Evolutionary conservation across 306 rosid genomes (phyloP).

Genomic region (Styphnolobium japonicum): DNA sequence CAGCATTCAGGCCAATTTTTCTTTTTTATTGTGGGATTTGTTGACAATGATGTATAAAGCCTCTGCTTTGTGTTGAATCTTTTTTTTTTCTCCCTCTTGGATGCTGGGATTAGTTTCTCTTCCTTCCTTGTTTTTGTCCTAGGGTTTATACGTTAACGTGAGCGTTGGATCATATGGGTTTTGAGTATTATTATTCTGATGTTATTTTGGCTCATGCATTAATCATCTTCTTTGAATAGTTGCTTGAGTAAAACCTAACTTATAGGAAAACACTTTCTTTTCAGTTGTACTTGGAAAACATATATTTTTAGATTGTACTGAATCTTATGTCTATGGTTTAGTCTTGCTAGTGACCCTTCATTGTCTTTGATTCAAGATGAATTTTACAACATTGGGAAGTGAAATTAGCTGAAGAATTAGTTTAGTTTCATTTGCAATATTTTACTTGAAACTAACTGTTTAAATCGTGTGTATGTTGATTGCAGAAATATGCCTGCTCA

Average conservation of each 20-base stretch:
- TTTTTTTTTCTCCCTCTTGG: neutral
- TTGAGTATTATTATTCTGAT: neutral
- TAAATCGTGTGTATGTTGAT: neutral
- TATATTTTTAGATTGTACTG: neutral
- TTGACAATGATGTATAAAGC: neutral
- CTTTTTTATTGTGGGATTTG: neutral
- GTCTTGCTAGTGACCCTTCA: neutral
- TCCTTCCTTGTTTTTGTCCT: neutral
- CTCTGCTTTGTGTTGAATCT: neutral
- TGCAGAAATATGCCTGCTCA: conserved; percentile 56
- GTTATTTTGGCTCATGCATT: neutral
- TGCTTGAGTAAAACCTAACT: neutral
- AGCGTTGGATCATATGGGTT: neutral
- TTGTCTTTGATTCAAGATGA: neutral
- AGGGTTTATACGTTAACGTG: neutral
- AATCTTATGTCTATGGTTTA: neutral
- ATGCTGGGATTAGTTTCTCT: neutral
- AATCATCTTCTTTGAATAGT: neutral
- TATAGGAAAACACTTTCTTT: neutral
- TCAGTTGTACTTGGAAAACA: neutral
- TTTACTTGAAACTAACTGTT: neutral
- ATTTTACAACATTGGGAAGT: neutral
- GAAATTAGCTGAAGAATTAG: neutral
- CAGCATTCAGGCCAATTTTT: neutral
- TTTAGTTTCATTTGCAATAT: neutral